Percentiles rank a stretch among this genome's conserved stretches.
phyloP scores from a whole-genome alignment of 257 asterid genomes.

The Misopates orontium region DNA sequence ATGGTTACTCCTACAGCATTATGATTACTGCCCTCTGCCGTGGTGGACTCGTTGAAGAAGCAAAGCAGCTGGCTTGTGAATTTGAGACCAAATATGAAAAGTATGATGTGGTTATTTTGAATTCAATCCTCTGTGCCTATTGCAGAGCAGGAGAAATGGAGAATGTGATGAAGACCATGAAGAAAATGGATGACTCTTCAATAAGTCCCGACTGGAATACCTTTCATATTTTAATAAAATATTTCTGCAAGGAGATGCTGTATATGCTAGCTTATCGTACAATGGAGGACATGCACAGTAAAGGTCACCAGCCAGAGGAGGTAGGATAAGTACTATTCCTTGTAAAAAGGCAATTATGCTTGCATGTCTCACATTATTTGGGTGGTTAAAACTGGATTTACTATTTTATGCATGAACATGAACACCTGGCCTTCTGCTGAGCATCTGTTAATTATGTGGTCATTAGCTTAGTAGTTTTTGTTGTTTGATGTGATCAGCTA shows the following conservation, averaged over 20 bases:
- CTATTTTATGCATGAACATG: constrained; percentile 21
- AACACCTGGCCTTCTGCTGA: constrained; percentile 4
- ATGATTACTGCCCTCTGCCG: constrained; percentile 95
- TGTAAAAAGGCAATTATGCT: background rate
- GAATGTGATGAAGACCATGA: constrained; percentile 92
- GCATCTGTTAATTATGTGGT: constrained; percentile 3
- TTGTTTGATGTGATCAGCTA: constrained; percentile 20
- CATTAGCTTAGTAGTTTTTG: constrained; percentile 3
- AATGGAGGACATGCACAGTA: constrained; percentile 86
- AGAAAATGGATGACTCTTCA: constrained; percentile 85
- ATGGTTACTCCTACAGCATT: constrained; percentile 90
- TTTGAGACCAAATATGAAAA: constrained; percentile 74
- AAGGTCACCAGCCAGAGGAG: constrained; percentile 89
- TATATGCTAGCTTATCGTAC: constrained; percentile 81
- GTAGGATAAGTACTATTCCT: constrained; percentile 34
- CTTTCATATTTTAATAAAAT: constrained; percentile 73
- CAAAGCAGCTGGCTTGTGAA: constrained; percentile 76
- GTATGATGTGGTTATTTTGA: constrained; percentile 89
- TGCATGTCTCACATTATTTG: background rate
- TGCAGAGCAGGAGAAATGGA: constrained; percentile 94
- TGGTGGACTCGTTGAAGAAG: constrained; percentile 73
- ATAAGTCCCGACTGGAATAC: constrained; percentile 88
- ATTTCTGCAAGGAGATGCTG: constrained; percentile 82
- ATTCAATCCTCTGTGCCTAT: constrained; percentile 88
- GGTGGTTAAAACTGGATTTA: background rate